Conservation (phyloP, 805 yeast species). For the Monosporozyma yasuniensis region DNA sequence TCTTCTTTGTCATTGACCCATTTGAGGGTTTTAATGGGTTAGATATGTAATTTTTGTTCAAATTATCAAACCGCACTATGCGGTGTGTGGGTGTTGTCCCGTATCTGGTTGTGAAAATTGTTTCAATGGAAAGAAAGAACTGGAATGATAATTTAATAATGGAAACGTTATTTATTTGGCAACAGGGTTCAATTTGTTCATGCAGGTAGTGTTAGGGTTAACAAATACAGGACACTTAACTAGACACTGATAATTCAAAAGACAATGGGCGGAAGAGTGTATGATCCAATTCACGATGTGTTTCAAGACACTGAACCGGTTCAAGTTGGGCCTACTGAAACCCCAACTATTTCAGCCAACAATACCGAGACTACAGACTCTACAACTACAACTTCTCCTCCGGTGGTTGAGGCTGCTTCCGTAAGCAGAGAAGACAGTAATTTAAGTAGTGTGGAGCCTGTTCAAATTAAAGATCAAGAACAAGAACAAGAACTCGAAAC, state of each 20-base stretch:
- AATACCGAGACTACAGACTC: not conserved
- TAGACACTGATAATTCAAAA: not conserved
- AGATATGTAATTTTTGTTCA: not conserved
- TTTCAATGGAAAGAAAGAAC: not conserved
- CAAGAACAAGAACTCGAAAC: slow-evolving; percentile 5
- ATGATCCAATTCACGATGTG: slow-evolving; percentile 31
- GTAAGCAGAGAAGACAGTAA: not conserved
- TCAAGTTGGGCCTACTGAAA: not conserved
- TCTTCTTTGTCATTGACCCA: not conserved
- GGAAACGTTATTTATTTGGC: too few relatives aligned
- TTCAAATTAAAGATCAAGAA: slow-evolving; percentile 23
- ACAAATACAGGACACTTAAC: too few relatives aligned
- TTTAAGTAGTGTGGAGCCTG: not conserved
- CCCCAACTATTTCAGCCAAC: not conserved
- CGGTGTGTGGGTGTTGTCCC: not conserved
- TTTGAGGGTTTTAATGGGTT: not conserved
- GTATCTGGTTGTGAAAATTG: not conserved
- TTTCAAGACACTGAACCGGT: slow-evolving; percentile 17
- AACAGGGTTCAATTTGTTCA: too few relatives aligned
- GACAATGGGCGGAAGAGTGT: slow-evolving; percentile 27
- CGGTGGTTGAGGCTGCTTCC: not conserved
- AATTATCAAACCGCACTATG: not conserved
- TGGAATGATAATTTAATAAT: not conserved
- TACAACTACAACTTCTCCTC: not conserved
- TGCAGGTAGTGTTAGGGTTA: too few relatives aligned